Percentiles rank a stretch among this genome's conserved stretches.
Evolutionary conservation across 1,139 yeast genomes (phyloP).

Genomic region (Geotrichum candidum): DNA sequence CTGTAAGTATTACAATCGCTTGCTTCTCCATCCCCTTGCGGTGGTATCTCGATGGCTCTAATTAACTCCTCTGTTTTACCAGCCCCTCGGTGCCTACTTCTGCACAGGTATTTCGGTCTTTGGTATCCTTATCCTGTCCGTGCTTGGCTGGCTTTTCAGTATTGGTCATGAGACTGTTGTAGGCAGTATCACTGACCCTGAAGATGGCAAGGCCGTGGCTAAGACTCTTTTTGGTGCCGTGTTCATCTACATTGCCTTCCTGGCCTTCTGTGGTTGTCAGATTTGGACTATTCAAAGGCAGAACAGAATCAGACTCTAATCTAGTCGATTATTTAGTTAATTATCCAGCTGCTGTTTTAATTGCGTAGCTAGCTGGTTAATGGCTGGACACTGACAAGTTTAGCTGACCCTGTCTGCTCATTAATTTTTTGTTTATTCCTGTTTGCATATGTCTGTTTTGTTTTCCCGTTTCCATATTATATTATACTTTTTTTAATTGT

Average conservation of each 20-base stretch:
- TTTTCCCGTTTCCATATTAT: not conserved
- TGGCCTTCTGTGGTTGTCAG: constrained; percentile 86
- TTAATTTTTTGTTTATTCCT: not conserved
- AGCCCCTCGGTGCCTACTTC: constrained; percentile 87
- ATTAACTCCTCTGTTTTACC: not conserved
- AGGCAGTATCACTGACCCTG: constrained; percentile 87
- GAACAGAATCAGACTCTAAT: constrained; percentile 45
- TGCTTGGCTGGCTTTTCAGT: constrained; percentile 75
- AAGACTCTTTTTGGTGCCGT: constrained; percentile 87
- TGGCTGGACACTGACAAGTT: not conserved
- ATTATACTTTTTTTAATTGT: constrained; percentile 1
- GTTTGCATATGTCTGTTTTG: not conserved
- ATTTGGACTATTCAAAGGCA: constrained; percentile 58
- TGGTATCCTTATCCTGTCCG: constrained; percentile 80
- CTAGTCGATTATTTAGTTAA: not conserved
- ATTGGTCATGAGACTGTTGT: constrained; percentile 83
- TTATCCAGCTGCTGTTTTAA: not conserved
- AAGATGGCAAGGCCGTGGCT: constrained; percentile 89
- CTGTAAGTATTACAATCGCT: constrained; percentile 27
- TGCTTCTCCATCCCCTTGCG: not conserved
- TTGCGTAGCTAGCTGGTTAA: not conserved
- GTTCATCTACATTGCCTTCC: constrained; percentile 69
- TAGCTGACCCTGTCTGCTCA: not conserved
- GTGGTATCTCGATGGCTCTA: not conserved
- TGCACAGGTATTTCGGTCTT: constrained; percentile 90